Evolutionary conservation across 2,329 filamentous ascomycete genomes (phyloP).

Genomic region (Cladosporium sp.): DNA sequence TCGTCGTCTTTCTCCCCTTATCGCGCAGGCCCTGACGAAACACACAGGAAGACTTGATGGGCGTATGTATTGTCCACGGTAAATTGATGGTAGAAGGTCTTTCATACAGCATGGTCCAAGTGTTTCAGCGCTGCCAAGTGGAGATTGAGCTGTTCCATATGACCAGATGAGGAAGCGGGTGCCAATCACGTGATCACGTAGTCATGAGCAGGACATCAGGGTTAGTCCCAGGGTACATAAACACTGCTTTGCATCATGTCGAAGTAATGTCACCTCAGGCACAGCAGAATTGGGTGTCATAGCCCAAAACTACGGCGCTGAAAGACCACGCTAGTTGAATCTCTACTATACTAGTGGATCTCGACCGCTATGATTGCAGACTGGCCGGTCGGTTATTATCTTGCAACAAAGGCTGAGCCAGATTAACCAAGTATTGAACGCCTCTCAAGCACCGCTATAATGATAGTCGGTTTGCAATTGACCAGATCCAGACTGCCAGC

Average conservation of each 20-base stretch:
- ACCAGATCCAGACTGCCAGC: background rate
- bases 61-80: background rate
- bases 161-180: background rate
- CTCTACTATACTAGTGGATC: background rate
- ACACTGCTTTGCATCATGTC: background rate
- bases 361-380: background rate
- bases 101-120: background rate
- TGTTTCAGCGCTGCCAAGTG: background rate
- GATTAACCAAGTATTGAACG: background rate
- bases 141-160: background rate
- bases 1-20: background rate
- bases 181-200: background rate
- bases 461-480: background rate
- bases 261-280: background rate
- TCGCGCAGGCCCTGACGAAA: background rate
- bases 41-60: background rate
- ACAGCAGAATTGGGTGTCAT: background rate
- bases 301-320: background rate
- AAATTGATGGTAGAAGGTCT: background rate
- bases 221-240: background rate
- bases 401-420: background rate
- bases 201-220: background rate
- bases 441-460: background rate
- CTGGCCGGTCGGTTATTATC: background rate
- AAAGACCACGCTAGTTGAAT: background rate